Base-by-base conservation (phyloP, 2,329 filamentous ascomycete species). In the Trichoderma sp. region DNA sequence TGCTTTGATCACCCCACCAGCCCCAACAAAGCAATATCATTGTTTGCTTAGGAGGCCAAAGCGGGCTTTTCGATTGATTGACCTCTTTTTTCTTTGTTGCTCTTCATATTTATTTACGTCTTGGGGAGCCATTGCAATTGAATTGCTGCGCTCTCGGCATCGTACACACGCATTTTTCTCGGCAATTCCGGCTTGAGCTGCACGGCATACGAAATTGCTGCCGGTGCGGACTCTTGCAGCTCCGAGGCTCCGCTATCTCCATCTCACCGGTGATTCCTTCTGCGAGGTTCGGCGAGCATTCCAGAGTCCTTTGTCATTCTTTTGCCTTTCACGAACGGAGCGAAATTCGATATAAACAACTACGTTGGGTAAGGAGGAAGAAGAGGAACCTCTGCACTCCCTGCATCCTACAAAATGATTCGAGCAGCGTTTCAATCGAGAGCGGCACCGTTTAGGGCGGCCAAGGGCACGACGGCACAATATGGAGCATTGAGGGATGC, bases 401-500 rank as follows among this genome's bases (percentile, higher is more conserved):
- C 14, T 24, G 21, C 56, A 63, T 32, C 34, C 30, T 57, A 64
- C 58, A 5, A 57, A 69, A 72, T 72, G 70, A 28, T 72, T 56
- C 70, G 70, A 36, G 51, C 66, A 18, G 47, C 60, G 15, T 18
- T 72, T 24, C 57, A 61, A 51, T 47, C 60, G 26, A 47, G 51
- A 24, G 36, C 56, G 26, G n/a, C 62, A n/a, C 60, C 66, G 14
- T 28, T 60, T 36, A n/a, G 69, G 68, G 73, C 72, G 51, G 68
- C 65, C 63, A 74, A 76, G 63, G 70, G 70, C 62, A 74, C 73
- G 64, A 26, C 75, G 36, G 72, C 60, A 39, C 74, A 77, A 47
- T 71, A 74, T 21, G 73, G 72, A 9, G 76, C 76, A 8, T 78
- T 78, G 77, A 78, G 77, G 63, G 75, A 74, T 43, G 74, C 74